Evolutionary conservation across 495 filamentous ascomycete species (phyloP).

Genomic region (Aspergillus haitiensis): DNA sequence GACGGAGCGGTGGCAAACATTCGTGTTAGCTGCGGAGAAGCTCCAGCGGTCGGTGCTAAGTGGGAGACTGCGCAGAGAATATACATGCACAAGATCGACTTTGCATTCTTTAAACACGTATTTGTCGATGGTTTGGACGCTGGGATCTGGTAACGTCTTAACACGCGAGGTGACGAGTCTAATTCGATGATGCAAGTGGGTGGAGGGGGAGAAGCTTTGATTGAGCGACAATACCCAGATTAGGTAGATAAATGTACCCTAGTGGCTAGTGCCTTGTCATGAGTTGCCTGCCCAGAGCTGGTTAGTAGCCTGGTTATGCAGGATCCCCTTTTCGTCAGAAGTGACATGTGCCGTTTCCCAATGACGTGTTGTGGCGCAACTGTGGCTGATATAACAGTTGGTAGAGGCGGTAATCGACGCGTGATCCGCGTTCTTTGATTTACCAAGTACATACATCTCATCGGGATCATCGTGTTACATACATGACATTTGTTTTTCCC

Average conservation of each 20-base stretch:
- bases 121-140: background rate
- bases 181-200: constrained; percentile 2
- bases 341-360: constrained; percentile 28
- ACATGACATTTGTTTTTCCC: background rate
- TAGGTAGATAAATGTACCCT: too few species aligned
- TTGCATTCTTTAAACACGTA: constrained; percentile 17
- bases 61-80: constrained; percentile 19
- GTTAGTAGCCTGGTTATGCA: too few species aligned
- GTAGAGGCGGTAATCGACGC: constrained; percentile 16
- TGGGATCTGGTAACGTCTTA: too few species aligned
- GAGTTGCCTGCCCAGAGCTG: too few species aligned
- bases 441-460: too few species aligned
- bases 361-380: constrained; percentile 39
- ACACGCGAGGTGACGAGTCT: background rate
- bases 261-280: too few species aligned
- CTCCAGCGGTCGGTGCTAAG: constrained; percentile 14
- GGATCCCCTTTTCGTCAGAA: background rate
- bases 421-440: constrained; percentile 3
- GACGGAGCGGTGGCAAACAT: constrained; percentile 22
- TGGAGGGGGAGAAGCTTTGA: background rate
- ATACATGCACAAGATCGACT: constrained; percentile 23
- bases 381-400: constrained; percentile 9
- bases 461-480: too few species aligned
- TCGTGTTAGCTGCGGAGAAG: constrained; percentile 19
- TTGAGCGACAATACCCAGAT: background rate